phyloP scores from a whole-genome alignment of 1,284 basidiomycete genomes.

The Cutaneotrichosporon spelunceum region DNA sequence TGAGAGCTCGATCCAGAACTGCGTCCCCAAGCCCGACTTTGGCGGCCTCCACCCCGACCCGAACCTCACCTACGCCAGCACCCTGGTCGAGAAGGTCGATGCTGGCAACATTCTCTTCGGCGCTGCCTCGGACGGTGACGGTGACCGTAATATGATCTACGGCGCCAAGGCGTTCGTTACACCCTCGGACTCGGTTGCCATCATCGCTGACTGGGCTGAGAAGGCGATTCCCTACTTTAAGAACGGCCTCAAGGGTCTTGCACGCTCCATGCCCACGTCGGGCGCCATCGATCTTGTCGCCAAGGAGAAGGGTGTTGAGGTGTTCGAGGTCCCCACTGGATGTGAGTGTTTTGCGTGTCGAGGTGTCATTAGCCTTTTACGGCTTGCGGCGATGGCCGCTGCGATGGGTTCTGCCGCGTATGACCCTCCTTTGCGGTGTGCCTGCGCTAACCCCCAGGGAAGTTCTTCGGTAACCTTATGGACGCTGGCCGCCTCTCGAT shows the following conservation, averaged over 20 bases:
- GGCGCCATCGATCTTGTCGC: constrained; percentile 97
- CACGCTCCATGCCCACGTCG: constrained; percentile 94
- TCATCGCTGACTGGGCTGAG: constrained; percentile 95
- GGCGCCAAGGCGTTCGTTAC: constrained; percentile 97
- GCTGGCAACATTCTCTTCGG: constrained; percentile 83
- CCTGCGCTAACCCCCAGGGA: constrained; percentile 62
- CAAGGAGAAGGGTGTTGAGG: constrained; percentile 86
- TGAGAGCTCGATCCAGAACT: constrained; percentile 82
- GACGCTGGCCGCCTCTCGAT: constrained; percentile 95
- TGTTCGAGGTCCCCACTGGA: constrained; percentile 95
- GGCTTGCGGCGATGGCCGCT: background rate
- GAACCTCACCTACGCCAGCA: constrained; percentile 95
- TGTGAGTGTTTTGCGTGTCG: constrained; percentile 49
- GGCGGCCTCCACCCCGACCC: constrained; percentile 97
- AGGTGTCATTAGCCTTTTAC: background rate
- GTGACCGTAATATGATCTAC: constrained; percentile 99
- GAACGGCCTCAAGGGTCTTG: constrained; percentile 88
- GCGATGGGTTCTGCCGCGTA: too few relatives aligned
- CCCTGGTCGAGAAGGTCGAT: constrained; percentile 90
- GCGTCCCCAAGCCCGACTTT: constrained; percentile 86
- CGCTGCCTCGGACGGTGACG: constrained; percentile 95
- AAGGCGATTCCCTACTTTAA: constrained; percentile 95
- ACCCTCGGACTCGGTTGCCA: constrained; percentile 93
- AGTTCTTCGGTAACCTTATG: constrained; percentile 99
- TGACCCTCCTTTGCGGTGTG: background rate